Conservation (phyloP, 768 basidiomycete species). For the Leucosporidium scottii region DNA sequence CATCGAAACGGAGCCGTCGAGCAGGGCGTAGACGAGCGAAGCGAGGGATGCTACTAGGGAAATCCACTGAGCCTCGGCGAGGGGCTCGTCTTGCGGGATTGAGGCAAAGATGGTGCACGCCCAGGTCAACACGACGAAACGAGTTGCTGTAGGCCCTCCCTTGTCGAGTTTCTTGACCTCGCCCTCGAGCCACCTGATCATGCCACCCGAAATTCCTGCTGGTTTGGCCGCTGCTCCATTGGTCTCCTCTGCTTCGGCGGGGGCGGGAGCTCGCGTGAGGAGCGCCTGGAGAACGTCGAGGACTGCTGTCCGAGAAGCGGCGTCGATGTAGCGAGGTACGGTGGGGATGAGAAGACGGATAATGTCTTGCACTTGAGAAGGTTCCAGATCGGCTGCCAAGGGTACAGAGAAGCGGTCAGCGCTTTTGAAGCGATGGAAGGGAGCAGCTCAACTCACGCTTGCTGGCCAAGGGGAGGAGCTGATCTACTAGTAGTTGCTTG, state of each 20-base stretch:
- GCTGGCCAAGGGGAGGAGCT: neutral
- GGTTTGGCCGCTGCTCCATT: conserved; percentile 45
- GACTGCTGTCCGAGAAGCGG: conserved; percentile 62
- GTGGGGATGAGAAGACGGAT: conserved; percentile 67
- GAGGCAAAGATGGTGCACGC: conserved; percentile 56
- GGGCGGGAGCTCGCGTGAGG: conserved; percentile 46
- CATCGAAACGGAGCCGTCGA: conserved; percentile 48
- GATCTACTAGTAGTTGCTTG: neutral
- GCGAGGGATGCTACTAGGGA: conserved; percentile 56
- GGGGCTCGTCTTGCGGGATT: conserved; percentile 42
- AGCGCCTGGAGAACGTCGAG: conserved; percentile 60
- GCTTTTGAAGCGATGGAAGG: neutral
- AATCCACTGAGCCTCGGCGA: conserved; percentile 46
- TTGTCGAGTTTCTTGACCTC: conserved; percentile 60
- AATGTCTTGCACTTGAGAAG: conserved; percentile 48
- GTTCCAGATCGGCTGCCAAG: conserved; percentile 11
- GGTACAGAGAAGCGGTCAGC: neutral
- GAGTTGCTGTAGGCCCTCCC: conserved; percentile 42
- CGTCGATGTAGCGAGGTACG: conserved; percentile 71
- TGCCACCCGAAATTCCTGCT: conserved; percentile 56
- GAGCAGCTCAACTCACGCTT: conserved; percentile 8
- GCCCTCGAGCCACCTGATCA: conserved; percentile 66
- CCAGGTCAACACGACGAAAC: conserved; percentile 69
- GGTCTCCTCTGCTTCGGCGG: neutral
- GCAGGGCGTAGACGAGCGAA: conserved; percentile 54